Evolutionary conservation across 108 stramenopile genomes (phyloP).

Genomic region (Nannochloropsis salina): DNA sequence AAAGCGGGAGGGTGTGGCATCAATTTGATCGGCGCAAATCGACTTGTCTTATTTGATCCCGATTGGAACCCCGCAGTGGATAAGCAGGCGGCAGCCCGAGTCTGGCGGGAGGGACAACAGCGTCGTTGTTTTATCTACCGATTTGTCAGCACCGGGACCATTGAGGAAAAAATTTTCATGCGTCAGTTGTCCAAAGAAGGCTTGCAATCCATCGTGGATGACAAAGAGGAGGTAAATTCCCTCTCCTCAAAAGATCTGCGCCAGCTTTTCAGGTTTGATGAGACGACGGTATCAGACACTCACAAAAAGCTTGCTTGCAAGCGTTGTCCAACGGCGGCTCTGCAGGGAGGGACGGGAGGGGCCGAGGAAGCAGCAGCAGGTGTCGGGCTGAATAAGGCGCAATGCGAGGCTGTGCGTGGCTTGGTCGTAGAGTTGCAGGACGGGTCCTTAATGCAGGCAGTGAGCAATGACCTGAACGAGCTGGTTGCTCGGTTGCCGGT

Average conservation of each 20-base stretch:
- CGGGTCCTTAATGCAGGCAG: neutral
- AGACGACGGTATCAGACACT: slow-evolving; percentile 81
- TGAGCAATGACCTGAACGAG: neutral
- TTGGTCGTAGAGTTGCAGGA: slow-evolving; percentile 9
- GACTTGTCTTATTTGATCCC: slow-evolving; percentile 58
- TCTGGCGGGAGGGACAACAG: slow-evolving; percentile 60
- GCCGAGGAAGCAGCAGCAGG: neutral
- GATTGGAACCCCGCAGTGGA: slow-evolving; percentile 60
- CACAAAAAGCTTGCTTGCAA: slow-evolving; percentile 92
- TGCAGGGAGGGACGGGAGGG: neutral
- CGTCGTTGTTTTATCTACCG: slow-evolving; percentile 57
- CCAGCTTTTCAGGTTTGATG: slow-evolving; percentile 77
- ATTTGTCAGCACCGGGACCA: slow-evolving; percentile 51
- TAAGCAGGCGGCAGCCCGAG: slow-evolving; percentile 60
- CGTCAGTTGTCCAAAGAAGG: slow-evolving; percentile 93
- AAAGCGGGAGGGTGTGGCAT: slow-evolving; percentile 60
- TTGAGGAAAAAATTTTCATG: slow-evolving; percentile 90
- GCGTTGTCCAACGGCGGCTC: slow-evolving; percentile 26
- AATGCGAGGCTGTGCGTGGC: neutral
- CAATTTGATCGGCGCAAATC: slow-evolving; percentile 58
- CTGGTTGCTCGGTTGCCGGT: neutral
- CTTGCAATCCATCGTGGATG: slow-evolving; percentile 83
- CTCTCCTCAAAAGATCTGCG: slow-evolving; percentile 80
- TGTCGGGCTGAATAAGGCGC: neutral
- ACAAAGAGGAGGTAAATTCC: slow-evolving; percentile 69